A percentile compares a stretch with the other conserved stretches of the same genome.
Evolutionary conservation across 176 grass and related monocot genomes (phyloP).

Genomic region (Aegilops bicornis): DNA sequence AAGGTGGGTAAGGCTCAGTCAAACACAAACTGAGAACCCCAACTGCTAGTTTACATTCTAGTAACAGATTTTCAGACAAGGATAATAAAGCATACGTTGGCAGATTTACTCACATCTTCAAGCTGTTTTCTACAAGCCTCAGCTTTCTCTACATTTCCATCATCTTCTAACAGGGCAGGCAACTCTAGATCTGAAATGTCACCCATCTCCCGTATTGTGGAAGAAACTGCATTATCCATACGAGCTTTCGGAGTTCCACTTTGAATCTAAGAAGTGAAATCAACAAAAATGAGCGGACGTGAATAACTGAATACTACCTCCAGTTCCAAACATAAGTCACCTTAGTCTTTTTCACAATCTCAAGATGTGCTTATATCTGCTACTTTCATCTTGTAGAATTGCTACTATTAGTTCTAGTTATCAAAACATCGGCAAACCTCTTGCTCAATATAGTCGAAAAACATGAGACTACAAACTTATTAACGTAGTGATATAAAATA

Average conservation of each 20-base stretch:
- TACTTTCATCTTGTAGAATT: not conserved
- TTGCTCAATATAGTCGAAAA: not conserved
- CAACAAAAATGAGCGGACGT: constrained; percentile 23
- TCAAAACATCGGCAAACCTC: not conserved
- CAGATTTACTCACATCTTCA: constrained; percentile 83
- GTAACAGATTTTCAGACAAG: constrained; percentile 8
- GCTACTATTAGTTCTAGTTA: not conserved
- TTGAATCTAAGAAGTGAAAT: constrained; percentile 49
- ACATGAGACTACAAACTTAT: constrained; percentile 1
- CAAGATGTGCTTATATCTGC: constrained; percentile 10
- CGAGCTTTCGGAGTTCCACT: constrained; percentile 47
- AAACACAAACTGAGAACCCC: constrained; percentile 7
- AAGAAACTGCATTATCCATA: constrained; percentile 39
- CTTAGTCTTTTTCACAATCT: not conserved
- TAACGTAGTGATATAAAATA: constrained; percentile 15
- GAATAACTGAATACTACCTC: constrained; percentile 17
- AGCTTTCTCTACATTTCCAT: constrained; percentile 84
- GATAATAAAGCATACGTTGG: constrained; percentile 13
- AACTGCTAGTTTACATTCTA: not conserved
- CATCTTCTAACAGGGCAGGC: constrained; percentile 65
- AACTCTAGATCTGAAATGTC: constrained; percentile 69
- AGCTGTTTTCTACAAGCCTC: constrained; percentile 83
- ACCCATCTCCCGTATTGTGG: constrained; percentile 32
- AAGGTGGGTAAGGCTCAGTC: not conserved
- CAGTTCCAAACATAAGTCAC: not conserved